phyloP scores from a whole-genome alignment of 768 basidiomycete genomes.

The Termitomyces sp. region DNA sequence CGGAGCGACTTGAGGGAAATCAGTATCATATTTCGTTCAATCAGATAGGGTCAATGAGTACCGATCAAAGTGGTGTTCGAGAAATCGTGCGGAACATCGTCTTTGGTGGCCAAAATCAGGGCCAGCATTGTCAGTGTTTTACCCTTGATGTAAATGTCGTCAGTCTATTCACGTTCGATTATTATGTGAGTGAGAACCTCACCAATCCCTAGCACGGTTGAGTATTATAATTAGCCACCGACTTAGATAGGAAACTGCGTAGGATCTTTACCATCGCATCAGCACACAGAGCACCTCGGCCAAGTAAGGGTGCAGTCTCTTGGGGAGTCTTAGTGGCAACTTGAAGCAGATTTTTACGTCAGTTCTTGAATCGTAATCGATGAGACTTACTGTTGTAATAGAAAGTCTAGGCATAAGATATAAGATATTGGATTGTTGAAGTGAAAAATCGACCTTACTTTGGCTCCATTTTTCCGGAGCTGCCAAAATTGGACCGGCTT shows the following conservation, averaged over 20 bases:
- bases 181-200: constrained; percentile 5
- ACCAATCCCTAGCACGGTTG: constrained; percentile 37
- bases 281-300: constrained; percentile 83
- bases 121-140: constrained; percentile 91
- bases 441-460: constrained; percentile 36
- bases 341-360: constrained; percentile 19
- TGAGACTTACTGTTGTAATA: constrained; percentile 63
- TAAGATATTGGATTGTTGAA: background rate
- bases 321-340: constrained; percentile 85
- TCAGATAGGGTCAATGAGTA: constrained; percentile 22
- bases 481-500: constrained; percentile 91
- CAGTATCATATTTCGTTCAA: background rate
- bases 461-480: constrained; percentile 47
- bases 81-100: constrained; percentile 52
- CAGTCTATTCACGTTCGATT: background rate
- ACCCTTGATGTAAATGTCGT: constrained; percentile 43
- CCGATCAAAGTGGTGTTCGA: constrained; percentile 79
- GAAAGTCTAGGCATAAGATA: constrained; percentile 38
- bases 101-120: constrained; percentile 73
- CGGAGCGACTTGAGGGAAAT: constrained; percentile 58
- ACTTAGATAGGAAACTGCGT: background rate
- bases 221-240: background rate
- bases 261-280: constrained; percentile 74
- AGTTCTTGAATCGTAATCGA: constrained; percentile 2
- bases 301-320: constrained; percentile 57